These are phyloP conservation scores for Botrytis porri DNA, from an alignment of 2,329 filamentous ascomycete species.

Conservation along the genomic window DNA sequence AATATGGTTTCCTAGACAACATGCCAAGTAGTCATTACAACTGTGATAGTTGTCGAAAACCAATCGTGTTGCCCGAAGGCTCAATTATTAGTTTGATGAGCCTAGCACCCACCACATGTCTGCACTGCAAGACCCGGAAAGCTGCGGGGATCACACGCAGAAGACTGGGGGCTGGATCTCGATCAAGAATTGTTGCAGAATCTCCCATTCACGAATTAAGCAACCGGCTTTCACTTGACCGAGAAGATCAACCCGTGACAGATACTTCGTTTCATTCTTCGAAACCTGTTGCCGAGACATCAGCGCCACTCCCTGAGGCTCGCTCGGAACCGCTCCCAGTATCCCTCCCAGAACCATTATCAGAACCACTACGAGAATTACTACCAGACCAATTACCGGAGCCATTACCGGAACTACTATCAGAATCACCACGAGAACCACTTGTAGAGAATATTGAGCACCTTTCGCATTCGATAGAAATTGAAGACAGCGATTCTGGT, in stretches of 20 bases:
- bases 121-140: not conserved
- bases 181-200: not conserved
- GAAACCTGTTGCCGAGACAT: not conserved
- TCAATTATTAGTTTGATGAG: not conserved
- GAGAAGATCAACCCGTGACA: not conserved
- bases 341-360: not conserved
- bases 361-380: not conserved
- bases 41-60: constrained; percentile 7
- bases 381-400: too few relatives aligned
- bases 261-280: not conserved
- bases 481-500: not conserved
- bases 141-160: not conserved
- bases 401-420: not conserved
- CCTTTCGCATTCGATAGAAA: not conserved
- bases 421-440: too few relatives aligned
- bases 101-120: not conserved
- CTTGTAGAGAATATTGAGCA: not conserved
- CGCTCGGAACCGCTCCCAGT: not conserved
- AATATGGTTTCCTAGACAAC: not conserved
- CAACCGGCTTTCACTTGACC: not conserved
- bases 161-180: not conserved
- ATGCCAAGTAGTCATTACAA: not conserved
- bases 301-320: not conserved
- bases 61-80: constrained; percentile 1
- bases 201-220: too few relatives aligned